phyloP scores from a whole-genome alignment of 2,329 filamentous ascomycete genomes.

The Blastomyces gilchristii region DNA sequence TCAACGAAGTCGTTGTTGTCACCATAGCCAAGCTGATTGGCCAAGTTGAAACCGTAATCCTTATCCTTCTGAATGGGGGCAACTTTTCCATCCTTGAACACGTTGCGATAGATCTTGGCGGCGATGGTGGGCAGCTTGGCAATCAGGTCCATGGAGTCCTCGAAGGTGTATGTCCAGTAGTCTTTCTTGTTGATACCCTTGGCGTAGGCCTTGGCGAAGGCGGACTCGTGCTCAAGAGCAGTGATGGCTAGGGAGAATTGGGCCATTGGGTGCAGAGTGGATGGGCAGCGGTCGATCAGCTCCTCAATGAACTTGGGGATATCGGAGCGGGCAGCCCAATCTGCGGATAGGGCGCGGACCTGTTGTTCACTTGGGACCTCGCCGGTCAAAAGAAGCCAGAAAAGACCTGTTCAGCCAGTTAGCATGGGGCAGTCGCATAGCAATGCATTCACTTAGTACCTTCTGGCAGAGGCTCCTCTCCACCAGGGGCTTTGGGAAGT shows the following conservation, averaged over 20 bases:
- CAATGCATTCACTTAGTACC: conserved; percentile 40
- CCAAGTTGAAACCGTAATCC: conserved; percentile 99
- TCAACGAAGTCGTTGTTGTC: conserved; percentile 95
- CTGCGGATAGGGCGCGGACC: conserved; percentile 93
- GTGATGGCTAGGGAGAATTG: conserved; percentile 97
- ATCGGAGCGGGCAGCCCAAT: conserved; percentile 96
- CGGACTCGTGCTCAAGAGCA: conserved; percentile 95
- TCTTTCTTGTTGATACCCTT: conserved; percentile 99
- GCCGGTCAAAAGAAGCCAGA: conserved; percentile 98
- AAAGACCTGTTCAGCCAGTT: conserved; percentile 56
- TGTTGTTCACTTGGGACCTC: conserved; percentile 97
- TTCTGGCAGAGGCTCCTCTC: conserved; percentile 94
- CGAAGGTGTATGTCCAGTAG: conserved; percentile 98
- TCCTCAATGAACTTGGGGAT: conserved; percentile 98
- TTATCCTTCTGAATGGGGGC: conserved; percentile 93
- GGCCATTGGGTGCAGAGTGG: conserved; percentile 97
- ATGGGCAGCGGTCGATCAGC: conserved; percentile 99
- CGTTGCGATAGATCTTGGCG: conserved; percentile 98
- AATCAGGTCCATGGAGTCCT: conserved; percentile 99
- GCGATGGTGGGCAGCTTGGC: conserved; percentile 98
- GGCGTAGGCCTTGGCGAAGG: conserved; percentile 96
- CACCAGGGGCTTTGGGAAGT: conserved; percentile 92
- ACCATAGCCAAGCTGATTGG: conserved; percentile 96
- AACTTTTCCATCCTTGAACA: conserved; percentile 99
- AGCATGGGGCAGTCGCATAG: neutral